Base-by-base conservation (phyloP, 108 stramenopile species). In the Skeletonema tropicum region DNA sequence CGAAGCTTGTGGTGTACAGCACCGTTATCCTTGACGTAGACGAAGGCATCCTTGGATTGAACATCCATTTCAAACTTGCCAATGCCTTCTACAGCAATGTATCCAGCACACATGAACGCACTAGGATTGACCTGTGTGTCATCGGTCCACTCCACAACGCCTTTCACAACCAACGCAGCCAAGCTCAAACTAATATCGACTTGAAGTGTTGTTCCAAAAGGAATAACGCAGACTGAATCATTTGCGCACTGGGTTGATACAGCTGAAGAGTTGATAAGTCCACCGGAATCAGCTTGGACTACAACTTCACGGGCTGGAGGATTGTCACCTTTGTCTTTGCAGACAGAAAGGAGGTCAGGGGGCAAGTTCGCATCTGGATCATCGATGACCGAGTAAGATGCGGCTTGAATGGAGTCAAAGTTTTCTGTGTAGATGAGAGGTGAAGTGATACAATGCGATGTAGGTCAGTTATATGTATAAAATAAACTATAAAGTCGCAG, bases 21-120 rank as follows among this genome's bases (percentile, higher is more conserved):
- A 15, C 85, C 85, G 52, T 88, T 88, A 67, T 83, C 73, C 82
- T 73, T 82, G 69, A 88, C 71, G 75, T 86, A 88, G 12, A 88
- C 74, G 67, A 80, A 88, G 3, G 75, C 85, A 11, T 65, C 58
- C 58, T 79, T 78, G 2, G 30, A 60, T 9, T 60, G 17, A 5
- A 66, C 11, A 30, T 76, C 66, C 38, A 88, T 71, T 12, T 75
- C 25, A 74, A 76, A 78, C 41, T 60, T 58, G 29, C 84, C 80
- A 19, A 42, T 41, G 15, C 36, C 88, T 38, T 77, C 79, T 13
- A 85, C 69, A 41, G 84, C 88, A 23, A 86, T 42, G 60, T 86
- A 88, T 1, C 88, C 88, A 41, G 83, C 88, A 68, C 88, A 88
- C 12, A 88, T 63, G 60, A 69, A 88, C 57, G 39, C 38, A 25